Conservation (phyloP, 768 basidiomycete species). For the Kwoniella pini region DNA sequence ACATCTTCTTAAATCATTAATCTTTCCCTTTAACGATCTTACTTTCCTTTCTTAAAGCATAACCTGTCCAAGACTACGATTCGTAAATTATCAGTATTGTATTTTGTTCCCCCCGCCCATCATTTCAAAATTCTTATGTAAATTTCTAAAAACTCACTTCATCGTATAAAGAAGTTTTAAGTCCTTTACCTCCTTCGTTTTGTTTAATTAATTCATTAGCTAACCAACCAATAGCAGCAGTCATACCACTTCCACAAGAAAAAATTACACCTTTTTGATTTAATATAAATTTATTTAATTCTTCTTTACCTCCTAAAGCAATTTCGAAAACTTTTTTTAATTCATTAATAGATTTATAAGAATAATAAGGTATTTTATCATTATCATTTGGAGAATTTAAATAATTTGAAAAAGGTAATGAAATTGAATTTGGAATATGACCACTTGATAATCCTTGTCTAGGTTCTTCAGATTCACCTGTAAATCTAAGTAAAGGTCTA, state of each 20-base stretch:
- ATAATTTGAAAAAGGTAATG: slow-evolving; percentile 79
- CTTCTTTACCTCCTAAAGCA: slow-evolving; percentile 64
- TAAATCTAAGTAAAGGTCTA: slow-evolving; percentile 74
- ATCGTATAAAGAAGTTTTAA: slow-evolving; percentile 73
- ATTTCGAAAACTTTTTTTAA: slow-evolving; percentile 65
- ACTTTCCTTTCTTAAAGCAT: slow-evolving; percentile 74
- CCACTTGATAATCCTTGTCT: slow-evolving; percentile 83
- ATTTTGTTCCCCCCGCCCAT: background rate
- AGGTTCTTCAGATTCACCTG: slow-evolving; percentile 82
- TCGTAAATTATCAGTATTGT: slow-evolving; percentile 1
- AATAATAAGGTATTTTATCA: slow-evolving; percentile 60
- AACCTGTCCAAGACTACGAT: slow-evolving; percentile 88
- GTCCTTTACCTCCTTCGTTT: slow-evolving; percentile 52
- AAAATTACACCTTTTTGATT: slow-evolving; percentile 68
- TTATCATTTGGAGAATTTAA: slow-evolving; percentile 59
- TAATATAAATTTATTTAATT: slow-evolving; percentile 60
- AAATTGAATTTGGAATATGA: slow-evolving; percentile 84
- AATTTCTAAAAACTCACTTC: slow-evolving; percentile 64
- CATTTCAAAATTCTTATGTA: background rate
- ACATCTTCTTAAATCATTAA: no score
- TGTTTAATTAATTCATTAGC: slow-evolving; percentile 68
- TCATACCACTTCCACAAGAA: slow-evolving; percentile 96
- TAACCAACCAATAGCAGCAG: slow-evolving; percentile 91
- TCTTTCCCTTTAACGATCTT: slow-evolving; percentile 64
- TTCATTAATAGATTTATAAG: slow-evolving; percentile 62